Evolutionary conservation across 805 yeast species (phyloP).

Genomic region (Cyberlindnera suaveolens): DNA sequence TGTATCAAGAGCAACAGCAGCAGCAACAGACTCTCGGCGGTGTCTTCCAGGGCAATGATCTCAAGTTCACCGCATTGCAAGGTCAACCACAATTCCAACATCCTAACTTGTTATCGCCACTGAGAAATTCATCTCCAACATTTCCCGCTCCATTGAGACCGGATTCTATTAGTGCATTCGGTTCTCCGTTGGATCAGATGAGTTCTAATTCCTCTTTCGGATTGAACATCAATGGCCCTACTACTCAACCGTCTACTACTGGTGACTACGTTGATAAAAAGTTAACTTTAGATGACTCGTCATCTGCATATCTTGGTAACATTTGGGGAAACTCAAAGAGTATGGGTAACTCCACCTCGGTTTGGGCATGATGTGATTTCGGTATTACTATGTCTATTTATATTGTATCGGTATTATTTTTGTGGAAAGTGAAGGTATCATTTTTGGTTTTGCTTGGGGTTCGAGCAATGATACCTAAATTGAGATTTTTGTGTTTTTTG

Average conservation of each 20-base stretch:
- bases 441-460: not conserved
- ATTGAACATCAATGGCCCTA: slow-evolving; percentile 7
- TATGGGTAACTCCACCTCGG: slow-evolving; percentile 20
- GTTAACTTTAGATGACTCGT: slow-evolving; percentile 15
- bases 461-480: too few relatives aligned
- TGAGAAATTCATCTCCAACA: slow-evolving; percentile 16
- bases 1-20: not conserved
- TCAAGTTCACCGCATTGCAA: slow-evolving; percentile 10
- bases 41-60: not conserved
- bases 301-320: slow-evolving; percentile 19
- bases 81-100: slow-evolving; percentile 12
- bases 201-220: slow-evolving; percentile 15
- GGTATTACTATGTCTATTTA: not conserved
- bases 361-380: slow-evolving; percentile 21
- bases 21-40: not conserved
- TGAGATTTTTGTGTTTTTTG: too few relatives aligned
- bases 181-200: slow-evolving; percentile 15
- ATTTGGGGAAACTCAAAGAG: slow-evolving; percentile 22
- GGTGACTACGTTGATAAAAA: slow-evolving; percentile 11
- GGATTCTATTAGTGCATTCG: slow-evolving; percentile 10
- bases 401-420: not conserved
- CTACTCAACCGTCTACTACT: slow-evolving; percentile 1
- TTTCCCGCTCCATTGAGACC: slow-evolving; percentile 12
- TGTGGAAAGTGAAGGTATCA: not conserved
- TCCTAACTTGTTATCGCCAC: slow-evolving; percentile 8